These are phyloP conservation scores for Exophiala viscosa DNA, from an alignment of 2,329 filamentous ascomycete genomes.

Conservation along the genomic window DNA sequence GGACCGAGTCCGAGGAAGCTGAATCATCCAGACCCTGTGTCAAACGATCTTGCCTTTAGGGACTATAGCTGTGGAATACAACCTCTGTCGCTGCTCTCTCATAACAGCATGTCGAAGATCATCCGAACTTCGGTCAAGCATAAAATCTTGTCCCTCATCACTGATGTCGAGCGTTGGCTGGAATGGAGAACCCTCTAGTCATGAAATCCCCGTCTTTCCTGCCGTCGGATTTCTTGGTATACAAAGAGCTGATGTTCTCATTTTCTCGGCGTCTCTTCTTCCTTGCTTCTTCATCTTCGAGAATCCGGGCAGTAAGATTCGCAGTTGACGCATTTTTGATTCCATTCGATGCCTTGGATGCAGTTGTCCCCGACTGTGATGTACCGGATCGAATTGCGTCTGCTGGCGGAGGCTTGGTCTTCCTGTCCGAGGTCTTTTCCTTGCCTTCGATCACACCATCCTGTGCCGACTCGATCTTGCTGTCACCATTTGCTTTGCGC, in stretches of 20 bases:
- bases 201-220: constrained; percentile 53
- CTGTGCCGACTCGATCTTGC: constrained; percentile 4
- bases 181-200: constrained; percentile 56
- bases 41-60: too few species aligned
- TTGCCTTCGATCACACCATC: background rate
- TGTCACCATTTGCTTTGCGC: constrained; percentile 66
- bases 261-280: constrained; percentile 72
- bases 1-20: too few species aligned
- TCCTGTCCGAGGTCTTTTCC: constrained; percentile 8
- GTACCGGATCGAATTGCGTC: constrained; percentile 8
- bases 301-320: constrained; percentile 75
- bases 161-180: constrained; percentile 35
- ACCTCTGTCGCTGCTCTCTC: too few species aligned
- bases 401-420: constrained; percentile 5
- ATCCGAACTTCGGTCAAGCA: too few species aligned
- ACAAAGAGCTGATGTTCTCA: constrained; percentile 55
- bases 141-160: too few species aligned
- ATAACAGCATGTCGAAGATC: too few species aligned
- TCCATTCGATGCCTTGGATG: constrained; percentile 45
- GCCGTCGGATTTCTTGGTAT: constrained; percentile 43
- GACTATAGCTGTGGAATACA: too few species aligned
- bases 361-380: constrained; percentile 32
- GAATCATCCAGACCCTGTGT: too few species aligned
- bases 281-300: constrained; percentile 78
- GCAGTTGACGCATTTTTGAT: constrained; percentile 90